Percentiles rank a stretch among this genome's conserved stretches.
Evolutionary conservation across 78 protist species (phyloP).

Genomic region (Planoprotostelium fungivorum): DNA sequence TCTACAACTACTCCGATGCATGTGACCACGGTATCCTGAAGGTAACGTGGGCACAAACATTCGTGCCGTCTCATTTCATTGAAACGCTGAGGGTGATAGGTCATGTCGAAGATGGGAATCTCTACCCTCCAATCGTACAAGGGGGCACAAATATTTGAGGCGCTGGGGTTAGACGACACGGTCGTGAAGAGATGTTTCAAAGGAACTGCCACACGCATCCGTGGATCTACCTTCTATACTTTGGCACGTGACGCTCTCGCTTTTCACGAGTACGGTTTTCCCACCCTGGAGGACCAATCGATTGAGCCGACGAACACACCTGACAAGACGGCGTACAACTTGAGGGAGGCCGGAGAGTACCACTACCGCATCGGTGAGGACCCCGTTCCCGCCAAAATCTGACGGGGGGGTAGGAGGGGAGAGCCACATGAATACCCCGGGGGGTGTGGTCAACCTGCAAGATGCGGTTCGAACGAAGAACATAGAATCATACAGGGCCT

Average conservation of each 20-base stretch:
- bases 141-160: slow-evolving; percentile 92
- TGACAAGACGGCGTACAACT: neutral
- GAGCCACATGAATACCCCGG: slow-evolving; percentile 57
- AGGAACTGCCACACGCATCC: slow-evolving; percentile 69
- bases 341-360: neutral
- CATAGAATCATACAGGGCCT: slow-evolving; percentile 27
- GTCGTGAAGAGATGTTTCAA: slow-evolving; percentile 71
- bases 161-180: slow-evolving; percentile 70
- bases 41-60: neutral
- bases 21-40: slow-evolving; percentile 66
- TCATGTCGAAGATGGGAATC: slow-evolving; percentile 89
- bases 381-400: too few species aligned
- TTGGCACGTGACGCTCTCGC: slow-evolving; percentile 49
- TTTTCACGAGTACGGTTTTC: slow-evolving; percentile 28
- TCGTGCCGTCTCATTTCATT: neutral
- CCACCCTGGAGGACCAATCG: neutral
- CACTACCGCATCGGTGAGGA: neutral
- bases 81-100: slow-evolving; percentile 23
- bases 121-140: slow-evolving; percentile 75
- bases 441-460: slow-evolving; percentile 39
- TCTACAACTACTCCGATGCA: slow-evolving; percentile 50
- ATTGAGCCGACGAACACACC: slow-evolving; percentile 6
- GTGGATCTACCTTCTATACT: slow-evolving; percentile 41
- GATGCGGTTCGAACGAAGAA: slow-evolving; percentile 53
- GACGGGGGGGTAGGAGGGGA: slow-evolving; percentile 64